These are phyloP conservation scores for Pyricularia sp. DNA, from an alignment of 2,329 filamentous ascomycete species.

Conservation along the genomic window DNA sequence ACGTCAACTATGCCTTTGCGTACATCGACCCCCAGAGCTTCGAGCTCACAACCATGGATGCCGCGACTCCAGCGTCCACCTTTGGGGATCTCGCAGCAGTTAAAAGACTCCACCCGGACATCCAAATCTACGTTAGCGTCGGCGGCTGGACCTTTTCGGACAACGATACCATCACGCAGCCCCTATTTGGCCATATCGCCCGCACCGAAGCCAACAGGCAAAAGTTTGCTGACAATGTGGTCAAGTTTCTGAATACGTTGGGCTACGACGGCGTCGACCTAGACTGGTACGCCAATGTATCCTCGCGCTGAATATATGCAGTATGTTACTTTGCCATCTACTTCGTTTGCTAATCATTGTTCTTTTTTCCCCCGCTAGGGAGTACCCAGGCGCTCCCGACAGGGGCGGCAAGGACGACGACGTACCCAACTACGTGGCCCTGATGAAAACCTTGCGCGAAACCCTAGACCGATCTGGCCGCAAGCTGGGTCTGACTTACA, in stretches of 20 bases:
- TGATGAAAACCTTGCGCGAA: slow-evolving; percentile 6
- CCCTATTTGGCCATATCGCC: slow-evolving; percentile 6
- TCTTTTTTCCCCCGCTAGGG: neutral
- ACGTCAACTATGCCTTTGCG: slow-evolving; percentile 16
- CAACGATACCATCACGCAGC: slow-evolving; percentile 14
- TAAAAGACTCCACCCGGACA: slow-evolving; percentile 13
- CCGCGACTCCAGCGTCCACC: neutral
- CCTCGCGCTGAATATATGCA: too few species aligned
- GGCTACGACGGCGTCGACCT: slow-evolving; percentile 16
- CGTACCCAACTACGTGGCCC: slow-evolving; percentile 11
- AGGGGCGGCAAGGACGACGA: slow-evolving; percentile 14
- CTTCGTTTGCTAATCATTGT: too few species aligned
- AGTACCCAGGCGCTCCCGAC: slow-evolving; percentile 17
- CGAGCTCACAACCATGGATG: slow-evolving; percentile 17
- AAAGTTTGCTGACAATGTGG: slow-evolving; percentile 12
- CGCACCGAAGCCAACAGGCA: neutral
- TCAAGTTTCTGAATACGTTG: slow-evolving; percentile 11
- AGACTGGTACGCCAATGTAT: slow-evolving; percentile 7
- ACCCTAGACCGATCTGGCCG: neutral
- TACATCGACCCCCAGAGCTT: slow-evolving; percentile 14
- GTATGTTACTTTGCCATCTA: too few species aligned
- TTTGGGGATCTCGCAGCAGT: slow-evolving; percentile 8
- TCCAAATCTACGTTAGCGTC: slow-evolving; percentile 22
- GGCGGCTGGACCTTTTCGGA: slow-evolving; percentile 27
- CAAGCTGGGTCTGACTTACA: slow-evolving; percentile 11